Evolutionary conservation across 1,139 yeast genomes (phyloP), one percentile per base, ranked within the genome.

Genomic region (Geotrichum australiense): DNA sequence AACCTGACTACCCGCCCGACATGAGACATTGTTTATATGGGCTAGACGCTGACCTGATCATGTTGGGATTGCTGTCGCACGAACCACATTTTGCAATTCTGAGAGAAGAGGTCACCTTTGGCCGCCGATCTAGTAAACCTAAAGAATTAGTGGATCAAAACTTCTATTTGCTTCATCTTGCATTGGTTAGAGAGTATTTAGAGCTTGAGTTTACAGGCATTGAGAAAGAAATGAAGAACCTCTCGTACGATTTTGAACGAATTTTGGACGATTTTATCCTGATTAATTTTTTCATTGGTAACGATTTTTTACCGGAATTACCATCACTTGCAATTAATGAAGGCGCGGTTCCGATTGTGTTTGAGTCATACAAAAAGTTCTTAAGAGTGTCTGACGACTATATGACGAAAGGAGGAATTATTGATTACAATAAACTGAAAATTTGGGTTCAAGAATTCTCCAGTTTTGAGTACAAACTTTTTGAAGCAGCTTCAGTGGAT

Each of bases 271-370:
- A 93, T 63, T 87, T 89, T 54, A 85, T 93, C 52, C 71, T 93
- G 47, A 82, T 91, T 56, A 77, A 86, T 78, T 89, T 85, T 58
- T 95, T 91, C 47, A 85, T 93, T 56, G 99, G 99, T 55, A 93
- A 93, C 59, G 99, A 93, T 73, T 93, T 93, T 76, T 73, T 93
- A 57, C 98, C 99, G n/a, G 86, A 91, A 59, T 73, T 93, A 54
- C 98, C 99, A 1, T 95, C 89, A 61, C 70, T 93, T 56, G 87
- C 85, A 61, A 75, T 93, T 54, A 89, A 87, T 58, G 91, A 89
- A 55, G 97, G 97, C 53, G 98, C 98, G 0, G 82, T 93, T 66
- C 96, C 97, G 11, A 73, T 87, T 31, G 72, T 93, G 55, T 70
- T 91, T 53, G 84, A 80, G 50, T 82, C 96, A 11, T 91, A 93